Base-by-base conservation (phyloP, 495 filamentous ascomycete genomes). In the Peziza echinospora region DNA sequence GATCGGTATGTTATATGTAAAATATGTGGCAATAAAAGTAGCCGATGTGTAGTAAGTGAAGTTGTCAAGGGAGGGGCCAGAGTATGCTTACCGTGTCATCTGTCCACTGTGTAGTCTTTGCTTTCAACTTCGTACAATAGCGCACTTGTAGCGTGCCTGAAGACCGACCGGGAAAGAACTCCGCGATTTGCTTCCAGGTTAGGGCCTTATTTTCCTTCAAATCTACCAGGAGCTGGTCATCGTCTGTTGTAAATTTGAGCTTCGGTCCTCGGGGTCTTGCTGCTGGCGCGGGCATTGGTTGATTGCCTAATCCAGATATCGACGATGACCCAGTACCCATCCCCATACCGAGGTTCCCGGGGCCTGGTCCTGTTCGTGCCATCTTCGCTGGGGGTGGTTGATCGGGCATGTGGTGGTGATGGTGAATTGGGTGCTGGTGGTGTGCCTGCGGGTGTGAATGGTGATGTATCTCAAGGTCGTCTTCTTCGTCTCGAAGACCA, bases 161-260 rank as follows among this genome's bases (percentile, higher is more conserved):
- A 37, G 81, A 83, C 43, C 85, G 67, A 9, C 84, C 85, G 6
- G 85, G 85, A 54, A 93, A 92, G 63, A 87, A 92, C 55, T 91
- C 84, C 46, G 82, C 80, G 53, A 93, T 92, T 68, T 93, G 84
- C 59, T 89, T 91, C 85, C 85, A 93, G 7, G 85, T 84, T 53
- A 93, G 69, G 53, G 79, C 80, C 60, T 85, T 87, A 50, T 85
- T 82, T 63, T 93, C 85, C 61, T 93, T 93, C 45, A 93, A 65
- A 49, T 87, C 82, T 17, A 92, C 74, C 30, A 93, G 64, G 43
- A 87, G 64, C 43, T 74, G 71, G 61, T 93, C 85, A 57, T 93
- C 84, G 61, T 87, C 83, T 37, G 80, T 75, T 1, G 84, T 91
- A 55, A 92, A 93, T 54, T 87, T 91, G 48, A 87, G 64, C 61